These are phyloP conservation scores for Hortiboletus flavorubellus DNA, from an alignment of 768 basidiomycete species.

Conservation along the genomic window DNA sequence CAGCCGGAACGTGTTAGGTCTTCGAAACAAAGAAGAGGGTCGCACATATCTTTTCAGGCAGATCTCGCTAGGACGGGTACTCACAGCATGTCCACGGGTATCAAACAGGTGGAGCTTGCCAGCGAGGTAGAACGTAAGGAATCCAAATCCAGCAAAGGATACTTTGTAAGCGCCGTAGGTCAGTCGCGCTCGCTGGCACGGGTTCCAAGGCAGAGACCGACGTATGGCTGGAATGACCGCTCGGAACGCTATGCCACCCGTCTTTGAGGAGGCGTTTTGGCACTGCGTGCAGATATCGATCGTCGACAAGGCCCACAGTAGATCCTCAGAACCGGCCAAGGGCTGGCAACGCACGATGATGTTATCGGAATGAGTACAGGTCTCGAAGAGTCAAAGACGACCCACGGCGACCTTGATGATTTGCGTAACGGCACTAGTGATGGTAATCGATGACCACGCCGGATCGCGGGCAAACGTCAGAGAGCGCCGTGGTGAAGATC, in stretches of 20 bases:
- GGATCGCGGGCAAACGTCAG: slow-evolving; percentile 3
- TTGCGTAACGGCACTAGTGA: slow-evolving; percentile 80
- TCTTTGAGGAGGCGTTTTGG: slow-evolving; percentile 56
- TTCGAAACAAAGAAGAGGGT: too few relatives aligned
- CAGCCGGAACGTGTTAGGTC: too few relatives aligned
- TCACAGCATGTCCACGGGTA: slow-evolving; percentile 64
- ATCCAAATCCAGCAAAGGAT: slow-evolving; percentile 90
- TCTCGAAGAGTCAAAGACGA: slow-evolving; percentile 44
- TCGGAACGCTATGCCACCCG: slow-evolving; percentile 90
- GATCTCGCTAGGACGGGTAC: slow-evolving; percentile 13
- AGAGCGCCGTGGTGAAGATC: slow-evolving; percentile 72
- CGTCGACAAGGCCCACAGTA: slow-evolving; percentile 66
- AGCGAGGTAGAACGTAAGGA: slow-evolving; percentile 82
- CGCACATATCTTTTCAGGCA: too few relatives aligned
- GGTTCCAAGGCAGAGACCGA: not conserved
- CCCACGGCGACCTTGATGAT: slow-evolving; percentile 83
- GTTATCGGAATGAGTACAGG: slow-evolving; percentile 11
- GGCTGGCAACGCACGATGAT: slow-evolving; percentile 56
- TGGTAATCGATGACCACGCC: slow-evolving; percentile 68
- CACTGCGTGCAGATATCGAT: slow-evolving; percentile 74
- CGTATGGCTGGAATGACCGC: slow-evolving; percentile 86
- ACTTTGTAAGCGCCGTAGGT: slow-evolving; percentile 42
- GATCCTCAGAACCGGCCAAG: slow-evolving; percentile 56
- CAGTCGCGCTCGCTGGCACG: not conserved
- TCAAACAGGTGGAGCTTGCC: slow-evolving; percentile 93